Evolutionary conservation across 2,329 filamentous ascomycete genomes (phyloP).

Genomic region (Cladophialophora carrionii): DNA sequence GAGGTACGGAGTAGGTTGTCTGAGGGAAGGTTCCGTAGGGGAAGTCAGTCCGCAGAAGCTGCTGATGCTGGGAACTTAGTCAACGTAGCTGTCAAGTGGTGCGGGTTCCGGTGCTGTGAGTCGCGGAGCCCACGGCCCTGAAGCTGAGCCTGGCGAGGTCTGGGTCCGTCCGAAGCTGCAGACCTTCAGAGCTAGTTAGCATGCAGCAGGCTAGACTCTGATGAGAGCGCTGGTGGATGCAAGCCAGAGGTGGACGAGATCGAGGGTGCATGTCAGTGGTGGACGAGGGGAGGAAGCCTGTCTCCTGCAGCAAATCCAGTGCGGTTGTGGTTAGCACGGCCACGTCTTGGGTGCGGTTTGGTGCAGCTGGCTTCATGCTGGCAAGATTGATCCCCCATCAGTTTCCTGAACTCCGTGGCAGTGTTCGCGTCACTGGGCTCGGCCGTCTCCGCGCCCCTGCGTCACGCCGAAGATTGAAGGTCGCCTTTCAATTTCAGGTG

Average conservation of each 20-base stretch:
- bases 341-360: constrained; percentile 31
- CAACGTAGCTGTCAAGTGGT: constrained; percentile 14
- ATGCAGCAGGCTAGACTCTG: constrained; percentile 34
- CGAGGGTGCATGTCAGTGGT: constrained; percentile 28
- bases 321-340: constrained; percentile 32
- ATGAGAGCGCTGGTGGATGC: constrained; percentile 30
- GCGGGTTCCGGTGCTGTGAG: constrained; percentile 8
- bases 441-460: constrained; percentile 30
- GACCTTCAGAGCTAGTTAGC: constrained; percentile 12
- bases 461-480: constrained; percentile 24
- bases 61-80: constrained; percentile 19
- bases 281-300: constrained; percentile 26
- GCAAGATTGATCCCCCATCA: constrained; percentile 30
- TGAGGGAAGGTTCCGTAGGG: constrained; percentile 32
- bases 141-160: constrained; percentile 11
- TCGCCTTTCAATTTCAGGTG: constrained; percentile 19
- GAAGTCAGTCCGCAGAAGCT: constrained; percentile 9
- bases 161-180: constrained; percentile 7
- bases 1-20: constrained; percentile 18
- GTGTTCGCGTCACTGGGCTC: constrained; percentile 2
- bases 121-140: constrained; percentile 9
- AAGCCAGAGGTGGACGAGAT: constrained; percentile 16
- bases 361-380: constrained; percentile 26
- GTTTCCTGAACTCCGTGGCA: not conserved
- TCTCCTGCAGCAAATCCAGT: constrained; percentile 33